Base-by-base conservation (phyloP, 805 yeast species). In the Ogataea philodendri region DNA sequence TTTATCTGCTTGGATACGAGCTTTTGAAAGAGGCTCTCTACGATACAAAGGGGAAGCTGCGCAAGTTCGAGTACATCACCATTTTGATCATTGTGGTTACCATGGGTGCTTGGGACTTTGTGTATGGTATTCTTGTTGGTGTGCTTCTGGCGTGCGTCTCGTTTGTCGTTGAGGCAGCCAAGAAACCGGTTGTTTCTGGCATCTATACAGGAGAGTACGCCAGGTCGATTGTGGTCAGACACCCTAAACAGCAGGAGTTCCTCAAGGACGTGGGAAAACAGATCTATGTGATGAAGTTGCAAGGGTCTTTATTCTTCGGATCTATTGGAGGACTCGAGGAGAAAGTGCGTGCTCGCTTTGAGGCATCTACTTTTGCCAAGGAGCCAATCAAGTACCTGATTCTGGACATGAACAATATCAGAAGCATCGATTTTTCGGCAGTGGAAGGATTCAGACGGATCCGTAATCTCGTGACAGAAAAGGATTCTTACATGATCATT, bases 61-160 rank as follows among this genome's bases (percentile, higher is more conserved):
- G 79, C 22, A 67, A 60, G 15, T 82, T 85, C 48, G 98, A 93
- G 59, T 93, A 93, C 57, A 48, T 75, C 20, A 93, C 98, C 3
- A 82, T 93, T 40, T 59, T 84, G 7, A 78, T 82, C 6, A 93
- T 93, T 48, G 95, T 94, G n/a, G 63, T 87, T 19, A 81, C 89
- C 0, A 93, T 93, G 97, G 97, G 97, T 3, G 80, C 84, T 1
- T 82, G 86, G 73, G 98, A 93, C 63, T 93, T 93, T 58, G 97
- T 93, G 7, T 74, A 79, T 46, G 98, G 98, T 40, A 86, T 93
- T 19, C 64, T 90, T 37, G 89, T 82, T 13, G 98, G 98, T 31
- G 83, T 90, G 16, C 65, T 93, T 22, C 69, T 93, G 37, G 97
- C 98, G 0, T 89, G 96, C 57, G 73, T 90, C 51, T 84, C 93